These are phyloP conservation scores for Cladosporium sp. DNA, from an alignment of 2,329 filamentous ascomycete species.

Conservation along the genomic window DNA sequence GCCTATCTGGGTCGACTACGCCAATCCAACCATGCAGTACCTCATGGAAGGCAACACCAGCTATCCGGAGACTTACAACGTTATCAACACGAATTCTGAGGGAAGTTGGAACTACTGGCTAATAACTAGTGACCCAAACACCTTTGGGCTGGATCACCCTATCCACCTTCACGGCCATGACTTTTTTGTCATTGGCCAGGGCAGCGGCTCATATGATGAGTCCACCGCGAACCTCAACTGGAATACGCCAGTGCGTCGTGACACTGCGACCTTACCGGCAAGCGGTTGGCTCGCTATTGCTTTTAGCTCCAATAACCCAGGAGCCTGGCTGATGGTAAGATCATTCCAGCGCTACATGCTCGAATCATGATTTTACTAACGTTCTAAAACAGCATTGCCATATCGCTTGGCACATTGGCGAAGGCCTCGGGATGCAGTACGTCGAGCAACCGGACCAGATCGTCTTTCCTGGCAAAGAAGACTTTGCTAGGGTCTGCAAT, in stretches of 20 bases:
- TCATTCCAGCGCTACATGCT: background rate
- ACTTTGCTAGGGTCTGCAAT: slow-evolving; percentile 28
- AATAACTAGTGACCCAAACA: slow-evolving; percentile 34
- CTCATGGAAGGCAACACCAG: slow-evolving; percentile 36
- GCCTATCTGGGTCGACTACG: slow-evolving; percentile 35
- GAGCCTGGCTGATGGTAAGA: slow-evolving; percentile 21
- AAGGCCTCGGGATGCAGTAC: slow-evolving; percentile 55
- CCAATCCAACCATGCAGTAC: slow-evolving; percentile 38
- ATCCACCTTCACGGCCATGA: slow-evolving; percentile 33
- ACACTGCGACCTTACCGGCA: slow-evolving; percentile 43
- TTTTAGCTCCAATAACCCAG: slow-evolving; percentile 51
- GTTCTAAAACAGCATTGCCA: slow-evolving; percentile 17
- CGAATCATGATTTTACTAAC: background rate
- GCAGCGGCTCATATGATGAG: slow-evolving; percentile 24
- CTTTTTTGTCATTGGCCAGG: slow-evolving; percentile 32
- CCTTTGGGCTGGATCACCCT: slow-evolving; percentile 14
- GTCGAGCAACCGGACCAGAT: slow-evolving; percentile 41
- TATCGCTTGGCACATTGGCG: slow-evolving; percentile 49
- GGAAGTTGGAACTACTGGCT: slow-evolving; percentile 44
- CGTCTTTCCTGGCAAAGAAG: slow-evolving; percentile 22
- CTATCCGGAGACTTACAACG: slow-evolving; percentile 35
- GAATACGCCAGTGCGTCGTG: slow-evolving; percentile 46
- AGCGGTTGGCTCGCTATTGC: slow-evolving; percentile 48
- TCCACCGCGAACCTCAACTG: slow-evolving; percentile 30
- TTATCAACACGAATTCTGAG: slow-evolving; percentile 36